Base-by-base conservation (phyloP, 495 filamentous ascomycete genomes). In the Penicillium simplicissimum region DNA sequence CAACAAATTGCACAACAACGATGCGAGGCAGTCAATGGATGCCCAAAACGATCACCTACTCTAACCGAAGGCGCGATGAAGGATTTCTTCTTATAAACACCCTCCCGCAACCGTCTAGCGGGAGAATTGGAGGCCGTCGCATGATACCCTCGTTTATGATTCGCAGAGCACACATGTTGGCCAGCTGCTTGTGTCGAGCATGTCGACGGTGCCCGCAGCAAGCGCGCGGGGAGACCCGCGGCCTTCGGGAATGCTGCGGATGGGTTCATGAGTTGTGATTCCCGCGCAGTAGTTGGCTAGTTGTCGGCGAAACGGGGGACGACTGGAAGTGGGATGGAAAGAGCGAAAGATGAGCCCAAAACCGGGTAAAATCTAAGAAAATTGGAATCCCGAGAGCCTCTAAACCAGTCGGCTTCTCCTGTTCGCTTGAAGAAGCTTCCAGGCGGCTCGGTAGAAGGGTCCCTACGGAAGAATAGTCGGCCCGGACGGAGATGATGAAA, bases 241-340 rank as follows among this genome's bases (percentile, higher is more conserved):
- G 76, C 76, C 69, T 79, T 81, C 40, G 78, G 78, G 64, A 81
- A 72, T 60, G 73, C 70, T 61, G 75, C 71, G 52, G 76, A 75
- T 62, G 76, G 63, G 67, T 73, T 79, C 78, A 81, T 81, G 51
- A 57, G 65, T 67, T 63, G 55, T 67, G 61, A 64, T 69, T 55
- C 40, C 60, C 60, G 61, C 42, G 59, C 37, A 55, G 52, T 55
- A 49, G 59, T 68, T 65, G 61, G 54, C 54, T 28, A 42, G 17
- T 47, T 52, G 56, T 61, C 19, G 60, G 52, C 35, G 56, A 54
- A 36, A 13, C 42, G 21, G 45, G 34, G 23, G 35, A 59, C 14
- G 31, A n/a, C 23, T 21, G 52, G 49, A 57, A 13, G 6, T 11
- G 25, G 33, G 0, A 35, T 8, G 4, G 56, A 37, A 55, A 55